Conservation (phyloP, 345 rosid genomes). For the Eucalyptus viminalis region DNA sequence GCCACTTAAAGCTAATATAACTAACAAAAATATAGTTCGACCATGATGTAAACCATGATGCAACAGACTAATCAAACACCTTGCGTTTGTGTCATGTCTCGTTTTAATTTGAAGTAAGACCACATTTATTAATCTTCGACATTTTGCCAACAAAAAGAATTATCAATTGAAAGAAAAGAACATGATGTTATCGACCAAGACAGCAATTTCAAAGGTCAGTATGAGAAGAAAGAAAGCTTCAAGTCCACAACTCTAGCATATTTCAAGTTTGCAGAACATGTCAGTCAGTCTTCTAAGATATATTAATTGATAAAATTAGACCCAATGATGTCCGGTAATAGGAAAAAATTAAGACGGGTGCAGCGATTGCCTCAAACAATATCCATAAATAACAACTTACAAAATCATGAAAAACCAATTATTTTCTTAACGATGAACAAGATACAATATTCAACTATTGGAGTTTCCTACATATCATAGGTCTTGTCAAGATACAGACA, state of each 20-base stretch:
- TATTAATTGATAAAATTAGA: background rate
- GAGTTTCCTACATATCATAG: slow-evolving; percentile 28
- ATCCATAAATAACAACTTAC: background rate
- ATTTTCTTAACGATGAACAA: background rate
- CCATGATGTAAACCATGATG: background rate
- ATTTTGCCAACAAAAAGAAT: background rate
- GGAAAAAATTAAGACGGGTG: background rate
- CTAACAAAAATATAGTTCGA: background rate
- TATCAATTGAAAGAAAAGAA: slow-evolving; percentile 4
- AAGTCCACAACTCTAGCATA: slow-evolving; percentile 52
- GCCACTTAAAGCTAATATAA: background rate
- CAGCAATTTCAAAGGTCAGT: slow-evolving; percentile 57
- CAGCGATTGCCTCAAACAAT: background rate
- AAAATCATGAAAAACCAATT: background rate
- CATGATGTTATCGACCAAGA: slow-evolving; percentile 86
- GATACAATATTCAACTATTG: background rate
- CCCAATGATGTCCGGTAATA: background rate
- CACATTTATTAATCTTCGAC: background rate
- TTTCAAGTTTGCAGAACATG: background rate
- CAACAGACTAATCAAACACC: background rate
- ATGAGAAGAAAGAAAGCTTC: slow-evolving; percentile 72
- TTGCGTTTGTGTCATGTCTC: background rate
- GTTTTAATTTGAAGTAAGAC: background rate
- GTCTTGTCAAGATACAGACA: slow-evolving; percentile 56
- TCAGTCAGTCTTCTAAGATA: background rate